Evolutionary conservation across 2,329 filamentous ascomycete genomes (phyloP), one percentile per base, ranked within the genome.

Genomic region (Nothopassalora personata): DNA sequence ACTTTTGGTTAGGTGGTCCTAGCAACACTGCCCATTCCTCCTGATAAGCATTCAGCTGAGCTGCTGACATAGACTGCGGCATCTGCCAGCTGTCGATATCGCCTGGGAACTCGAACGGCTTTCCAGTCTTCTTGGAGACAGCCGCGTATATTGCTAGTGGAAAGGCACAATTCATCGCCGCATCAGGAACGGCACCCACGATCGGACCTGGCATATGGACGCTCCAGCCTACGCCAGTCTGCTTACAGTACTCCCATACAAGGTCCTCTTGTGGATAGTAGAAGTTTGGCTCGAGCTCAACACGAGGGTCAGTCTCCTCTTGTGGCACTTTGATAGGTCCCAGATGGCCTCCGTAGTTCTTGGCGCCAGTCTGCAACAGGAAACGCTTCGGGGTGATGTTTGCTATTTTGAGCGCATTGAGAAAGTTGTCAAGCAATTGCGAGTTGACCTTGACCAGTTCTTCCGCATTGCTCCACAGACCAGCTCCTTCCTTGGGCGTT

Each of bases 241-340:
- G 62, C n/a, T 68, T 60, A 64, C 78, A 79, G 63, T 73, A 83
- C 0, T 70, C 63, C 30, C 67, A 71, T 4, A 83, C 71, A 3
- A 72, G 68, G 60, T 83, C 80, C 71, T 83, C 80, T 68, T 83
- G 81, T 0, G 74, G 67, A 62, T 82, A 83, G 73, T 83, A 83
- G 68, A 83, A 83, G 68, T 83, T 83, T 0, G 76, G 75, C 60
- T 79, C 77, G 0, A 79, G 70, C 0, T 34, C 66, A 57, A 49
- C 80, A 66, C 52, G 77, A 1, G 78, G 75, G 60, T 80, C 78
- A 8, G 72, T 72, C 66, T 83, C 81, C 58, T 78, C 74, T 51
- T 77, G 75, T 0, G 80, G 81, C 3, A 73, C 66, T 3, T 71
- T 69, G 0, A 73, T 68, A 0, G 78, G 78, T 1, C 80, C 80